Evolutionary conservation across 305 asterid genomes (phyloP), one percentile per base, ranked within the genome.

Genomic region (Fraxinus greggii): DNA sequence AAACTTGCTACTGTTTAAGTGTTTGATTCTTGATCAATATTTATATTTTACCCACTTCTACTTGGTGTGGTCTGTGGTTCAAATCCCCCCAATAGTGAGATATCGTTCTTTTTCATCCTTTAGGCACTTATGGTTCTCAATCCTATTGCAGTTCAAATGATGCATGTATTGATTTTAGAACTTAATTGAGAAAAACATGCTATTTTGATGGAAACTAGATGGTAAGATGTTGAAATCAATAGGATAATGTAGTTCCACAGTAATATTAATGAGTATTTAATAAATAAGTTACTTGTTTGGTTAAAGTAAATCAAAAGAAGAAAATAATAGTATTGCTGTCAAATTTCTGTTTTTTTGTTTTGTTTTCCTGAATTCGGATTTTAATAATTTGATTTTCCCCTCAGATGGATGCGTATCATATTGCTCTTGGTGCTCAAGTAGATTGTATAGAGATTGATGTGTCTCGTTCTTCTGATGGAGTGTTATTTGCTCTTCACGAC

Each of bases 381-480:
- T 77, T 73, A 65, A 45, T 81, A 76, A 79, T 72, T 26, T 31
- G 42, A 78, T 84, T 8, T 75, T 82, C 78, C 32, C 79, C 72
- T 72, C 92, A 96, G 99, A 90, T 91, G 93, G 87, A 88, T 67
- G 98, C 99, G 54, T 96, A 91, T 84, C 88, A 36, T 38, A 83
- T 76, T 88, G 98, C 98, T 87, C 84, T 96, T 76, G 76, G 83
- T 86, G 94, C 98, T 86, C 90, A 85, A 89, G 97, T 92, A 78
- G 99, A 94, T 79, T 96, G 99, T 85, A 90, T 96, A 81, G 98
- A 96, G 89, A 90, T 96, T 85, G 99, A 96, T 48, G 95, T 94
- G 76, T 96, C 99, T 76, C 98, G 98, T 84, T 94, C 98, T 84
- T 87, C 95, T 79, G 98, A 96, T 82, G 99, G 98, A 65, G 88